A percentile compares a stretch with the other conserved stretches of the same genome.
phyloP scores from a whole-genome alignment of 768 basidiomycete genomes.

The Termitomyces sp. region DNA sequence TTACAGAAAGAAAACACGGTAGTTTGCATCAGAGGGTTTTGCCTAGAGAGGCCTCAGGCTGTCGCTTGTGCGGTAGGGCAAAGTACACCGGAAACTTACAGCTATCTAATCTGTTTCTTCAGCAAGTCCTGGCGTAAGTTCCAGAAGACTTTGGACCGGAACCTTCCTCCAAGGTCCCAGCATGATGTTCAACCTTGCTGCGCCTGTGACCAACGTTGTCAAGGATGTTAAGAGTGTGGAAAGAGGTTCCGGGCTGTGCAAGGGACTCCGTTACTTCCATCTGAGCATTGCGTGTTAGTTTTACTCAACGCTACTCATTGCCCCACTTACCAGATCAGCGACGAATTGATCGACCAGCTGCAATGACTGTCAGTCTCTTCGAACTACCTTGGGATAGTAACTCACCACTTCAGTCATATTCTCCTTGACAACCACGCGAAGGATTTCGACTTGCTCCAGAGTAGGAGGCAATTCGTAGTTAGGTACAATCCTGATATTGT shows the following conservation, averaged over 20 bases:
- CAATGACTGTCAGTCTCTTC: constrained; percentile 49
- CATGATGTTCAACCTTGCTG: constrained; percentile 32
- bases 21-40: too few relatives aligned
- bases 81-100: too few relatives aligned
- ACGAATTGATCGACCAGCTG: constrained; percentile 66
- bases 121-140: constrained; percentile 70
- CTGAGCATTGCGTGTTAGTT: constrained; percentile 25
- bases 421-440: constrained; percentile 64
- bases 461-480: constrained; percentile 53
- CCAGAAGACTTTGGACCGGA: constrained; percentile 48
- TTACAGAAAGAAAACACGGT: too few relatives aligned
- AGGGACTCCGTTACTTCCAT: constrained; percentile 66
- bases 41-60: too few relatives aligned
- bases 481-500: constrained; percentile 38
- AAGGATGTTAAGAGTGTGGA: constrained; percentile 47
- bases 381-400: constrained; percentile 24
- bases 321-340: constrained; percentile 55
- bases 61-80: too few relatives aligned
- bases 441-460: constrained; percentile 51
- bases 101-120: too few relatives aligned
- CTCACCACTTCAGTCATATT: constrained; percentile 48
- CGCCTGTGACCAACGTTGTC: constrained; percentile 24
- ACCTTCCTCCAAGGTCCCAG: constrained; percentile 45
- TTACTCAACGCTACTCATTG: not conserved
- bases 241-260: constrained; percentile 37